Evolutionary conservation across 177 flowering plant species (phyloP).

Genomic region (Vitis hybrid): DNA sequence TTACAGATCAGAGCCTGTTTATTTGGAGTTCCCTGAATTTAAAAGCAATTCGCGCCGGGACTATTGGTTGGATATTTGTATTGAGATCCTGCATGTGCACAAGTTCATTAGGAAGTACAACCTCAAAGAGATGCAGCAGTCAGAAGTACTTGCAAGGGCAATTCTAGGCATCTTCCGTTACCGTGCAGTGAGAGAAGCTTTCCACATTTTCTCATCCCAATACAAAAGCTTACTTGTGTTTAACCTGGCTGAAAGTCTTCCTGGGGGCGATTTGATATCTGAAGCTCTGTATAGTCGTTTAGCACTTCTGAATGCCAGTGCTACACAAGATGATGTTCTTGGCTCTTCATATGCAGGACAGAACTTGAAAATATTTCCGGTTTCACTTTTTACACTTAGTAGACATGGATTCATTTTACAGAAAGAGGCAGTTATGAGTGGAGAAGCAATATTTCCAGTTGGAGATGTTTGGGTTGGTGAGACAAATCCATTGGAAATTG

Average conservation of each 20-base stretch:
- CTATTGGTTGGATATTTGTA: conserved; percentile 82
- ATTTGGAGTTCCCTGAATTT: conserved; percentile 84
- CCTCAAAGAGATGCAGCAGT: conserved; percentile 45
- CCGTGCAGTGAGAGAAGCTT: conserved; percentile 78
- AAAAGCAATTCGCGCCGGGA: conserved; percentile 79
- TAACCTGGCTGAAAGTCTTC: conserved; percentile 82
- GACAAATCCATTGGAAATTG: conserved; percentile 63
- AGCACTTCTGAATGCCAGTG: conserved; percentile 26
- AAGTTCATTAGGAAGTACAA: conserved; percentile 58
- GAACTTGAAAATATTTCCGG: conserved; percentile 31
- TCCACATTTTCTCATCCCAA: conserved; percentile 48
- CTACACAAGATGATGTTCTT: conserved; percentile 21
- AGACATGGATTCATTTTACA: conserved; percentile 48
- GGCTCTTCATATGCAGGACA: conserved; percentile 26
- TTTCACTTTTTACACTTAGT: conserved; percentile 47
- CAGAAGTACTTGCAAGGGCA: conserved; percentile 77
- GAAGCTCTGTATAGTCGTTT: conserved; percentile 58
- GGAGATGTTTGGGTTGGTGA: conserved; percentile 70
- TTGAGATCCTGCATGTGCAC: conserved; percentile 71
- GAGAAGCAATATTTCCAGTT: conserved; percentile 25
- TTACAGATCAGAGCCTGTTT: conserved; percentile 76
- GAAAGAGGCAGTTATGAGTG: conserved; percentile 27
- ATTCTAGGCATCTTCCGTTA: conserved; percentile 58
- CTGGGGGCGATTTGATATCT: conserved; percentile 73
- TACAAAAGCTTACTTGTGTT: conserved; percentile 68